Base-by-base conservation (phyloP, 202 grass and related monocot species). In the Eragrostis tef region DNA sequence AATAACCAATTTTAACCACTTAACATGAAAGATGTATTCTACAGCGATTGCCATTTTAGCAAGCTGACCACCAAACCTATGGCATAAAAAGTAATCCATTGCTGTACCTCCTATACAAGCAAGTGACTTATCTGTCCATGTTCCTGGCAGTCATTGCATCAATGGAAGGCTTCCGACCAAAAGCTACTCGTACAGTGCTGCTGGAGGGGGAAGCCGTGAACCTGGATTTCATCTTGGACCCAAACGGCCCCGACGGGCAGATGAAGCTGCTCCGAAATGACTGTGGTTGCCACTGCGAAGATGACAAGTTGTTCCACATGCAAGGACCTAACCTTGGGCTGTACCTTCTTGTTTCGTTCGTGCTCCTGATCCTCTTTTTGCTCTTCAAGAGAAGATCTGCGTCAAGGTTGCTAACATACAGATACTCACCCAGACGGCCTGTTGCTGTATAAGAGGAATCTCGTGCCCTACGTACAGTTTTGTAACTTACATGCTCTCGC, bases 201-300 rank as follows among this genome's bases (percentile, higher is more conserved):
- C 48, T 93, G 34, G 88, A 76, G 27, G 75, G 84, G n/a, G 79
- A 83, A 73, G 85, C 82, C 0, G 74, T 73, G 51, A 91, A 51
- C 43, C 74, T 98, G 74, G 95, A 98, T 84, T 98, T 98, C 86
- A 93, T 98, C 73, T 42, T 98, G 62, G 89, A 79, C 34, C 95
- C 77, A 36, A 74, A 89, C 7, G 8, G 59, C 84, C n/a, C 50
- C 7, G 9, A 27, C 20, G 58, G 7, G 25, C 69, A 73, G 20
- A 64, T 25, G 31, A 56, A 79, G 79, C 2, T 64, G 15, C 52
- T 71, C 8, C 16, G 1, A 48, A 71, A 75, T 0, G 71, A 86
- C 46, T 84, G 41, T 0, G 74, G 58, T 58, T 94, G 90, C 87
- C 62, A 8, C 26, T 85, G 86, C 6, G 71, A 75, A 3, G 68